Evolutionary conservation across 768 basidiomycete genomes (phyloP), one percentile per base, ranked within the genome.

Genomic region (Strobilomyces echinocephalus): DNA sequence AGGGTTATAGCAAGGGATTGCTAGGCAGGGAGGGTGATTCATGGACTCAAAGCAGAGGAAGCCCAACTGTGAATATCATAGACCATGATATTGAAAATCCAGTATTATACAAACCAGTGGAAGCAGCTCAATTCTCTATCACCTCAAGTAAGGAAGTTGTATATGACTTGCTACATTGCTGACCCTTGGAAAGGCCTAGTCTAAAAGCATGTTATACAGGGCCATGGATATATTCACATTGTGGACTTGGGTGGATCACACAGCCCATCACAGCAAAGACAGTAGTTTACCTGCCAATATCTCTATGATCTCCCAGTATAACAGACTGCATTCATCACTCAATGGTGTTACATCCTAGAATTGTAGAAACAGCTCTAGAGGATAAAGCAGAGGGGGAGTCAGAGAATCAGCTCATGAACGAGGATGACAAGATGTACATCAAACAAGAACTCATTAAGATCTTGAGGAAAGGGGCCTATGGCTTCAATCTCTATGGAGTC

Each of bases 121-220:
- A 47, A 8, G 59, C 59, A 0, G 82, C 74, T 8, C 84, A 56
- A 21, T 57, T 88, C 88, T 1, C 81, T 82, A 2, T 81, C 81
- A n/a, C 85, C 87, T 36, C 86, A 74, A 15, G 84, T 85, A 66
- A 97, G 79, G 68, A 95, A 94, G 68, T 94, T 93, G 73, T 91
- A 91, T 0, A 90, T 86, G 11, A 90, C 62, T 91, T 87, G 60
- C 90, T 91, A 61, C 89, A 90, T 60, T 87, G 85, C 53, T 87
- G 85, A 0, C 93, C 93, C 48, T 87, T 86, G 3, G 91, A 80
- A 26, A 97, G 75, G 20, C 94, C 91, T 8, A 80, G n/a, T n/a
- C n/a, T n/a, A n/a, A 76, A 30, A 97, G 73, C 94, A 95, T 95
- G 60, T 95, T 88, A 65, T 91, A 93, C 48, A 93, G 69, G 0